Base-by-base conservation (phyloP, 345 rosid genomes). In the Melaleuca alternifolia region DNA sequence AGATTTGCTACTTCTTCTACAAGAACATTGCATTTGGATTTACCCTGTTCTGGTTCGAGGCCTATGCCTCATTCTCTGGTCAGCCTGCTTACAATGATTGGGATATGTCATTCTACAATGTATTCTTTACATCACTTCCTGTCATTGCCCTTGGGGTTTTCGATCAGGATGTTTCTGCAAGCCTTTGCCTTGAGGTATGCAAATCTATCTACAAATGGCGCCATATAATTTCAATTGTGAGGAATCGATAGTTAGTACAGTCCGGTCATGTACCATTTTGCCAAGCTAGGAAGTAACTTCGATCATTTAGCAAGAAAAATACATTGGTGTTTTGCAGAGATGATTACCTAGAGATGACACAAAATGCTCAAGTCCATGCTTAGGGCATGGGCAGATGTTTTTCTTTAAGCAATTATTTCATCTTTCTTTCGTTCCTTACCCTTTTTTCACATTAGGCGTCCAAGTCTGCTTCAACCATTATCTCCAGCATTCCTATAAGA, bases 1-100 rank as follows among this genome's bases (percentile, higher is more conserved):
- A 97, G 99, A 94, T 97, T 87, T 96, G 99, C 85, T 97, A 97
- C 91, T 97, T 97, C 90, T 97, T 97, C 95, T 97, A 95, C 94
- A 96, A 97, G 95, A 97, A 97, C 84, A 90, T 97, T 62, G 87
- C 98, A 12, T 97, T 97, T 10, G 99, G 99, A 30, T 94, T 97
- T 88, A 96, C 99, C 5, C 91, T 97, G 26, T 97, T 97, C 89
- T 97, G 99, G 99, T 97, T 89, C 0, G 99, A 97, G 93, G 97
- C 96, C 13, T 91, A 92, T 88, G 93, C 99, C 84, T 95, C 98
- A 37, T 97, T 96, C 95, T 95, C 99, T 3, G 99, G 98, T 1
- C 94, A 92, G 90, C 93, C 99, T 23, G 98, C 98, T 50, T 97
- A 97, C 85, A 97, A 97, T 9, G 99, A 97, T 83, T 97, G 99